Evolutionary conservation across 768 basidiomycete species (phyloP), one percentile per base, ranked within the genome.

Genomic region (Neoboletus magnificus): DNA sequence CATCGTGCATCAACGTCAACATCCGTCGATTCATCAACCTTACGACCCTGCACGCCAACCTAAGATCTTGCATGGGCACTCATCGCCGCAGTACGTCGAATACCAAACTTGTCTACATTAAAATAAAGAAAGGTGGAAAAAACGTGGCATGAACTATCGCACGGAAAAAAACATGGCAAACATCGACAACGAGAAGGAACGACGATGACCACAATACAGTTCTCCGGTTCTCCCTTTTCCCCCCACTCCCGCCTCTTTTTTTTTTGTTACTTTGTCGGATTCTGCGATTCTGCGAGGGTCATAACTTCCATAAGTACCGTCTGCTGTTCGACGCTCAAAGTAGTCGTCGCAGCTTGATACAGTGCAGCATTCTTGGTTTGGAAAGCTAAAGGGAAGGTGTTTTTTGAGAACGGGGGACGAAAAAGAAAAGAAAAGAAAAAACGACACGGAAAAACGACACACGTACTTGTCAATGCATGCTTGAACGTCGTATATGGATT

Each of bases 221-320:
- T 33, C 6, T 33, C 33, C 13, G 33, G 1, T 33, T 33, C 13
- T 33, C 13, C 33, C 33, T 13, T 5, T 5, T 5, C 5, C 30
- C 1, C 11, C 4, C 12, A 12, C 30, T 12, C 30, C 27, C 27
- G 27, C 4, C 11, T 11, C 8, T 10, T 11, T 11, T 1, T 12
- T 12, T 11, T 32, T 11, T 32, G 3, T 32, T 32, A 62, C 58
- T 65, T 51, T 2, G 56, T 35, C 27, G 49, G 53, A n/a, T 36
- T 52, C 27, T 62, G 65, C 13, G 61, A 27, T 60, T 87, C 86
- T 29, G 89, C 89, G 66, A 81, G 76, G 49, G 79, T 77, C 88
- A 92, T 90, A 56, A 91, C 82, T 66, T 93, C 91, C 88, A 92
- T 92, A 54, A 93, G 78, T 51, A 85, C 65, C 2, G 88, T 87